phyloP scores from a whole-genome alignment of 495 filamentous ascomycete genomes.

The Trichoderma gamsii region DNA sequence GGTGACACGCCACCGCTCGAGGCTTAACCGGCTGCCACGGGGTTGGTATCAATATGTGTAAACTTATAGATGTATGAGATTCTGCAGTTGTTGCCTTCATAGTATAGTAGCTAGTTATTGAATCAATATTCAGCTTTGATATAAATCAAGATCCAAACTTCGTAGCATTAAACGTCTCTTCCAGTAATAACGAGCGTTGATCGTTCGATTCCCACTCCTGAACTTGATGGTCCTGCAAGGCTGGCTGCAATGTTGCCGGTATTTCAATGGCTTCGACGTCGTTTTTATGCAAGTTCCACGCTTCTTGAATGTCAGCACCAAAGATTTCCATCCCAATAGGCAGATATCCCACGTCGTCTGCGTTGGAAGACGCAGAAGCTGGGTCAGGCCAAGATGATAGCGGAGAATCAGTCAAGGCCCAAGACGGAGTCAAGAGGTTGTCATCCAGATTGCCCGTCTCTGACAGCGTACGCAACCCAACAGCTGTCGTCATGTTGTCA shows the following conservation, averaged over 20 bases:
- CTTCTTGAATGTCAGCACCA: neutral
- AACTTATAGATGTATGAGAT: neutral
- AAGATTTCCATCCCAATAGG: neutral
- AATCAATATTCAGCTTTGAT: neutral
- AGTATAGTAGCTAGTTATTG: neutral
- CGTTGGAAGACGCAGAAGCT: neutral
- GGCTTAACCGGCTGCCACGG: neutral
- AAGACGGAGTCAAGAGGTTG: neutral
- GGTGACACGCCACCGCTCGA: conserved; percentile 10
- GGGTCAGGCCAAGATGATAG: neutral
- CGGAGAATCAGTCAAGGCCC: neutral
- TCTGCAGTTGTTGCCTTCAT: neutral
- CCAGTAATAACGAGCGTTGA: neutral
- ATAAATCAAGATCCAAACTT: neutral
- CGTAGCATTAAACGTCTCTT: neutral
- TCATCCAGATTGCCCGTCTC: neutral
- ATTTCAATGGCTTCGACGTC: neutral
- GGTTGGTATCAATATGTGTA: neutral
- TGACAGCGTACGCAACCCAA: too few relatives aligned
- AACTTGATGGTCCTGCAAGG: neutral
- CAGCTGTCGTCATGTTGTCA: neutral
- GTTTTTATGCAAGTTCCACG: neutral
- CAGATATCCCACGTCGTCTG: neutral
- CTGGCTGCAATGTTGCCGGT: too few relatives aligned
- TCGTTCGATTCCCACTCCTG: neutral